These are phyloP conservation scores for Gliomastix tumulicola DNA, from an alignment of 2,329 filamentous ascomycete genomes.

Conservation along the genomic window DNA sequence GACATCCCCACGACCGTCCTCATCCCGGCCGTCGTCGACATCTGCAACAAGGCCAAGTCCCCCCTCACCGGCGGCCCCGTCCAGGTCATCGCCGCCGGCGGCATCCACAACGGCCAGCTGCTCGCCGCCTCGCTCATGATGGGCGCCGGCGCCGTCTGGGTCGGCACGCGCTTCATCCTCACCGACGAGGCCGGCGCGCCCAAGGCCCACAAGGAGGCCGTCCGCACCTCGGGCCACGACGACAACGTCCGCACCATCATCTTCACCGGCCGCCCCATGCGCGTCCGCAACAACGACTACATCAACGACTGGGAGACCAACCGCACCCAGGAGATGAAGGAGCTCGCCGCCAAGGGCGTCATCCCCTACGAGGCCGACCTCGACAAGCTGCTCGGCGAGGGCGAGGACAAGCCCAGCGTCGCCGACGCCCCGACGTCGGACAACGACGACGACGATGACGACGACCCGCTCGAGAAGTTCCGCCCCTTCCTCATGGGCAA, in stretches of 20 bases:
- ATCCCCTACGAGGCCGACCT: slow-evolving; percentile 94
- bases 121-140: slow-evolving; percentile 88
- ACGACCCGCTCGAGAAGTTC: slow-evolving; percentile 87
- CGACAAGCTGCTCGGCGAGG: slow-evolving; percentile 65
- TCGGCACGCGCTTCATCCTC: slow-evolving; percentile 93
- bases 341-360: slow-evolving; percentile 79
- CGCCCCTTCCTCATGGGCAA: slow-evolving; percentile 95
- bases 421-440: slow-evolving; percentile 34
- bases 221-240: slow-evolving; percentile 84
- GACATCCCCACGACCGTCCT: slow-evolving; percentile 88
- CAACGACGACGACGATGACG: slow-evolving; percentile 61
- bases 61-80: slow-evolving; percentile 83
- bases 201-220: slow-evolving; percentile 90
- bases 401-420: slow-evolving; percentile 58
- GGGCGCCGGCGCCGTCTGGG: slow-evolving; percentile 88
- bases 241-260: slow-evolving; percentile 97
- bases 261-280: slow-evolving; percentile 92
- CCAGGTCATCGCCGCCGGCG: slow-evolving; percentile 87
- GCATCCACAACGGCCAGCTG: slow-evolving; percentile 87
- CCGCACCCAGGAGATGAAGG: slow-evolving; percentile 82
- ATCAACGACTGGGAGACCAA: slow-evolving; percentile 96
- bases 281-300: slow-evolving; percentile 89
- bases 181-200: slow-evolving; percentile 91
- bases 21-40: slow-evolving; percentile 84
- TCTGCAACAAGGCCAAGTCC: slow-evolving; percentile 73